Evolutionary conservation across 2,329 filamentous ascomycete genomes (phyloP), one percentile per base, ranked within the genome.

Genomic region (Nemania sp.): DNA sequence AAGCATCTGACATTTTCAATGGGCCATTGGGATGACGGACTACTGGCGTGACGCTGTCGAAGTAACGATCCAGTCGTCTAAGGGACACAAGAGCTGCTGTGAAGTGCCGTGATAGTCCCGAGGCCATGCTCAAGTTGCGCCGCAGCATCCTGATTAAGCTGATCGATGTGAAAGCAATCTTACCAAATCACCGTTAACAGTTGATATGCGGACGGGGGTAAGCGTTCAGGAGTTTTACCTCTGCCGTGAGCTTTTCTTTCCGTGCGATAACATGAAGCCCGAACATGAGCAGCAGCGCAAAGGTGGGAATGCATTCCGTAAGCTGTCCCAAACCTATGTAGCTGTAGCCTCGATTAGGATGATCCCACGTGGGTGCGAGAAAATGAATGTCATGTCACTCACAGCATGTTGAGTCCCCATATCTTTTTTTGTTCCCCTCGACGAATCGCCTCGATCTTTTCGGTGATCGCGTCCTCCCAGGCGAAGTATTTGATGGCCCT

Each of bases 401-500:
- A 78, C 55, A 83, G 75, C 17, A 86, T 69, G 6, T 80, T 80
- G 20, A 84, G 76, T 6, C 71, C 75, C 84, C 84, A 87, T 20
- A 85, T 76, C 39, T 80, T 78, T 43, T 78, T 79, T 62, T 86
- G 83, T 67, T 87, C 84, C 1, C 76, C 73, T 13, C 73, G 69
- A 2, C 84, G 80, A 11, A 82, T 77, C 4, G 77, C 73, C 32
- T 82, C 77, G 57, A 87, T 80, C 52, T 78, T 80, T n/a, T 79
- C 74, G 11, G 79, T 77, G 62, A 84, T 79, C 34, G 81, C 77
- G 17, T 79, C 76, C 67, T 87, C 84, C 84, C 84, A 87, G 2
- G 81, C 81, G 69, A 87, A 86, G 65, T 85, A 86, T 67, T 87
- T 87, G 72, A 87, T 80, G 15, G 81, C 82, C 11, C 81, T 79